phyloP scores from a whole-genome alignment of 2,329 filamentous ascomycete species.

The Penicillium polonicum region DNA sequence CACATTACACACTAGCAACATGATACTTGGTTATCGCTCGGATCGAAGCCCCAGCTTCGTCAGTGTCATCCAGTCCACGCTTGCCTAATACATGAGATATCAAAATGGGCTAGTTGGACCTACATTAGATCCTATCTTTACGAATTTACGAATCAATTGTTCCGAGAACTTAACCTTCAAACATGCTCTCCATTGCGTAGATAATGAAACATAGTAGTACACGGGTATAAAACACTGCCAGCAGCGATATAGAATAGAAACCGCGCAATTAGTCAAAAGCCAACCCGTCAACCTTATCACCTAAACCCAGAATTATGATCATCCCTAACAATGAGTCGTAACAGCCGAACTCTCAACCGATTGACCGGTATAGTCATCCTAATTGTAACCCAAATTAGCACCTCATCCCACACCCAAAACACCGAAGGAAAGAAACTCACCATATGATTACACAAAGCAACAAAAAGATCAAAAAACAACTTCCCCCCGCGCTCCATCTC shows the following conservation, averaged over 20 bases:
- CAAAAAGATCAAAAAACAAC: conserved; percentile 91
- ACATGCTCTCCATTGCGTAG: background rate
- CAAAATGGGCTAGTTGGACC: background rate
- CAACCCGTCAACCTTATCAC: background rate
- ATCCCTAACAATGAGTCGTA: conserved; percentile 1
- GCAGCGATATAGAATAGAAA: background rate
- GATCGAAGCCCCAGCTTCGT: background rate
- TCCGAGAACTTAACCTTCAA: background rate
- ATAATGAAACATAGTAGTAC: conserved; percentile 17
- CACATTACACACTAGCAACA: background rate
- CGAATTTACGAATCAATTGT: conserved; percentile 7
- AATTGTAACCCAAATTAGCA: background rate
- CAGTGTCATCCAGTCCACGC: background rate
- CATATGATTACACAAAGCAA: conserved; percentile 88
- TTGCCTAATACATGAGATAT: background rate
- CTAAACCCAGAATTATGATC: background rate
- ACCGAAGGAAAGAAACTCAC: conserved; percentile 48
- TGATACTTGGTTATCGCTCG: background rate
- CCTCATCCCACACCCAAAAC: background rate
- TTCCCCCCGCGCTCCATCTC: conserved; percentile 89
- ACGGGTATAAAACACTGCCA: conserved; percentile 18
- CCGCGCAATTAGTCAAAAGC: background rate
- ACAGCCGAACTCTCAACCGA: conserved; percentile 20
- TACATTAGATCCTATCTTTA: background rate
- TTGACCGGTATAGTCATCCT: conserved; percentile 28